These are phyloP conservation scores for Amorphotheca resinae DNA, from an alignment of 495 filamentous ascomycete species.

Conservation along the genomic window DNA sequence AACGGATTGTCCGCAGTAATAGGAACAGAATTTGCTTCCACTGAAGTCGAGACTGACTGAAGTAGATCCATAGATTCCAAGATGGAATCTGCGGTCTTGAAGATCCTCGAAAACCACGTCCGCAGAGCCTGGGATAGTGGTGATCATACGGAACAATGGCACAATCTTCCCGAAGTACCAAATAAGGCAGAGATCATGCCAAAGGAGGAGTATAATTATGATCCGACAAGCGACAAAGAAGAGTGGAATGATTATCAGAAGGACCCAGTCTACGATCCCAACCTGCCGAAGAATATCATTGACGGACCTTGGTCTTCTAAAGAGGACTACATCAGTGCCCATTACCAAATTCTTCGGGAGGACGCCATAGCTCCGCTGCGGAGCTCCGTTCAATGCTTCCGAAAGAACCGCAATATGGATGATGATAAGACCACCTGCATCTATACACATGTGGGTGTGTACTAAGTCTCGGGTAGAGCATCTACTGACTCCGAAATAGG, in stretches of 20 bases:
- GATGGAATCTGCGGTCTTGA: neutral
- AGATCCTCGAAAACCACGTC: neutral
- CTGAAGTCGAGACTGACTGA: too few species aligned
- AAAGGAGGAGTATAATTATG: neutral
- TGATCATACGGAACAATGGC: conserved; percentile 24
- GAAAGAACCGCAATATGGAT: conserved; percentile 26
- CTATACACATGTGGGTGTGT: conserved; percentile 18
- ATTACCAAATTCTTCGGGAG: conserved; percentile 43
- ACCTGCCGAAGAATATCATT: conserved; percentile 29
- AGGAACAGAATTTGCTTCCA: too few species aligned
- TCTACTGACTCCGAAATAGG: conserved; percentile 3
- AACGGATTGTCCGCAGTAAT: too few species aligned
- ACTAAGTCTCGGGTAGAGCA: neutral
- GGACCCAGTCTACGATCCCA: conserved; percentile 17
- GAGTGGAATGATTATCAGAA: conserved; percentile 13
- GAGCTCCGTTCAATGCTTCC: conserved; percentile 31
- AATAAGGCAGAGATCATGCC: conserved; percentile 32
- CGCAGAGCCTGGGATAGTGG: neutral
- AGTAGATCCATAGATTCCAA: too few species aligned
- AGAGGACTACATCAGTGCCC: conserved; percentile 33
- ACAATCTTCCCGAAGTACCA: conserved; percentile 33
- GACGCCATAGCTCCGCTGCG: conserved; percentile 37
- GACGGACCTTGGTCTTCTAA: conserved; percentile 32
- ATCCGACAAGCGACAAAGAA: neutral
- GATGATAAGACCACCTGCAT: conserved; percentile 11